Conservation (phyloP, 2,329 filamentous ascomycete genomes). For the Alternaria postmessia region DNA sequence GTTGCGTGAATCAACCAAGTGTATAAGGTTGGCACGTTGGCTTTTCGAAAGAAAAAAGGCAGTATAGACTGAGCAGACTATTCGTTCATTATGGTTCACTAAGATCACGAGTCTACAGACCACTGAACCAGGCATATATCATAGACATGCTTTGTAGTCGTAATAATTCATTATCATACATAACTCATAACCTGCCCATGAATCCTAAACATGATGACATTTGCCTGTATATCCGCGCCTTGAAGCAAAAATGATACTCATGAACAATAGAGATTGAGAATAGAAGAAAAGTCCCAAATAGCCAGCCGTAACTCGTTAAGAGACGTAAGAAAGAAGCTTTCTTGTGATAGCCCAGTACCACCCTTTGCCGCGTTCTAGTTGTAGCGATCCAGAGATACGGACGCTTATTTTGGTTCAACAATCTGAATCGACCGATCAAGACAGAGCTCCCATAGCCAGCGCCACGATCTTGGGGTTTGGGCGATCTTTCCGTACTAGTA, state of each 20-base stretch:
- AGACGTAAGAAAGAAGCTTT: neutral
- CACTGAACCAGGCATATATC: neutral
- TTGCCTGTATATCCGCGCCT: constrained; percentile 12
- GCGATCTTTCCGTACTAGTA: constrained; percentile 36
- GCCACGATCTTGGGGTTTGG: constrained; percentile 55
- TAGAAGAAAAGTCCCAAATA: neutral
- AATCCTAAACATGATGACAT: neutral
- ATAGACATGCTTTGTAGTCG: neutral
- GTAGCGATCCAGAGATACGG: neutral
- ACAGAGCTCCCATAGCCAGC: constrained; percentile 18
- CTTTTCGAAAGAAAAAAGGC: neutral
- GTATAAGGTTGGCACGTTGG: neutral
- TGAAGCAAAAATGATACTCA: neutral
- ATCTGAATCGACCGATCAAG: neutral
- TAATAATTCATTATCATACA: constrained; percentile 12
- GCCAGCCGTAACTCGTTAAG: neutral
- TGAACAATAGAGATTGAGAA: constrained; percentile 4
- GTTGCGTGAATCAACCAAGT: neutral
- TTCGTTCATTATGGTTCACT: neutral
- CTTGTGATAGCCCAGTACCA: neutral
- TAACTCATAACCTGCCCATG: neutral
- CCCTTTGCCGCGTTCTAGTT: neutral
- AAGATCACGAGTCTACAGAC: neutral
- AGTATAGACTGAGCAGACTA: neutral
- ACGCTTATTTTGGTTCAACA: neutral